Conservation (phyloP, 345 rosid genomes). For the Boechera retrofracta region DNA sequence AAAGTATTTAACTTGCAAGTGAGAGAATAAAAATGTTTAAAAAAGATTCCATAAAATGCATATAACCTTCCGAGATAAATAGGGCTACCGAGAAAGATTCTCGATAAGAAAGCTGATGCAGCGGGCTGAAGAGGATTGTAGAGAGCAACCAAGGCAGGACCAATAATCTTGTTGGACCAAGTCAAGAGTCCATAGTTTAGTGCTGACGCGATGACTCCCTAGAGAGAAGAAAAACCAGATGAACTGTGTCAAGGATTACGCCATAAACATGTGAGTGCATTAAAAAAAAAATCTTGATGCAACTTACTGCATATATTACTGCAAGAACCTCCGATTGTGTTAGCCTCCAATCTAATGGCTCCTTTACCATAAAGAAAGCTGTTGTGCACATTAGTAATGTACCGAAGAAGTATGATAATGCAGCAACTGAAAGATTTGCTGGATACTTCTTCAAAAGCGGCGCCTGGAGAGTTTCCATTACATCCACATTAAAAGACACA, state of each 20-base stretch:
- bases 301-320: conserved; percentile 87
- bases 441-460: conserved; percentile 83
- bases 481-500: conserved; percentile 23
- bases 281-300: not conserved
- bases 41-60: conserved; percentile 10
- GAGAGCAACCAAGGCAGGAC: conserved; percentile 95
- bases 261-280: conserved; percentile 21
- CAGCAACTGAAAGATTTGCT: conserved; percentile 82
- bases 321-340: conserved; percentile 80
- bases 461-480: conserved; percentile 60
- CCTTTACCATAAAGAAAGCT: conserved; percentile 66
- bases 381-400: conserved; percentile 70
- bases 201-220: conserved; percentile 93
- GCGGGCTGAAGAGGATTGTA: conserved; percentile 98
- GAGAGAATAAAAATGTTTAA: conserved; percentile 1
- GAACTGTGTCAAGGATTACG: not conserved
- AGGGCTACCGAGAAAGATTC: conserved; percentile 91
- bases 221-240: conserved; percentile 31
- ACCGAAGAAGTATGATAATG: conserved; percentile 83
- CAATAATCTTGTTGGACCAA: conserved; percentile 96
- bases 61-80: conserved; percentile 89
- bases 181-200: conserved; percentile 89
- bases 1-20: not conserved
- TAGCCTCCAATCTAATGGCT: conserved; percentile 82
- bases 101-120: conserved; percentile 82